Conservation (phyloP, 495 filamentous ascomycete genomes). For the Neohortaea acidophila region DNA sequence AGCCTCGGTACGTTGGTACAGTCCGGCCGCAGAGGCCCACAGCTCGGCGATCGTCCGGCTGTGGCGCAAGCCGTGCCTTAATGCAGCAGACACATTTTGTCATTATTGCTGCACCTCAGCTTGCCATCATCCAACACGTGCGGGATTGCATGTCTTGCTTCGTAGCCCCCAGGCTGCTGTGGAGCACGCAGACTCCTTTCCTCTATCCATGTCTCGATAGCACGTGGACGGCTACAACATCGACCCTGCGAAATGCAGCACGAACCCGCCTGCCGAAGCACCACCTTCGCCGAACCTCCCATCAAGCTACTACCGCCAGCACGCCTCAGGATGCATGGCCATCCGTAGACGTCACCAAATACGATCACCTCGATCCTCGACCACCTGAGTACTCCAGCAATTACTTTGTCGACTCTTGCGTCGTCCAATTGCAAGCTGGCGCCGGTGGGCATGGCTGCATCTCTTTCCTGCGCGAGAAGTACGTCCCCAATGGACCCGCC, state of each 20-base stretch:
- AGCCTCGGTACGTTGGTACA: too few species aligned
- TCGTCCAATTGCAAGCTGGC: constrained; percentile 59
- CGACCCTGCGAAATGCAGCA: constrained; percentile 8
- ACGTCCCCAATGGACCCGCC: constrained; percentile 71
- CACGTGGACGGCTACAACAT: constrained; percentile 18
- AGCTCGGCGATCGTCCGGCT: too few species aligned
- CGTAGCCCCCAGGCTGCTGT: constrained; percentile 3
- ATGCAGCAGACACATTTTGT: too few species aligned
- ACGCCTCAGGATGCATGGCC: constrained; percentile 15
- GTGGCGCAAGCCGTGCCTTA: too few species aligned
- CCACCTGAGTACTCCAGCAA: constrained; percentile 69
- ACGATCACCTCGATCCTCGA: constrained; percentile 55
- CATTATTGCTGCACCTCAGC: too few species aligned
- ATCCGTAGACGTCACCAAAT: constrained; percentile 18
- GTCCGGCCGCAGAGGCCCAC: too few species aligned
- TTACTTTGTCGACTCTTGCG: constrained; percentile 75
- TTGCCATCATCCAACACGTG: too few species aligned
- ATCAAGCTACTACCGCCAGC: too few species aligned
- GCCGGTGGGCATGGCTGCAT: constrained; percentile 81
- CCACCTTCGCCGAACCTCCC: too few species aligned
- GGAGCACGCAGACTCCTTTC: constrained; percentile 43
- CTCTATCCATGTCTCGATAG: constrained; percentile 41
- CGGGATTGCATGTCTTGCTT: constrained; percentile 2
- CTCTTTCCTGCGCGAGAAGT: constrained; percentile 83
- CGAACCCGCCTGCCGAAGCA: too few species aligned